These are phyloP conservation scores for Cercospora zeae-maydis DNA, from an alignment of 2,329 filamentous ascomycete species.

Conservation along the genomic window DNA sequence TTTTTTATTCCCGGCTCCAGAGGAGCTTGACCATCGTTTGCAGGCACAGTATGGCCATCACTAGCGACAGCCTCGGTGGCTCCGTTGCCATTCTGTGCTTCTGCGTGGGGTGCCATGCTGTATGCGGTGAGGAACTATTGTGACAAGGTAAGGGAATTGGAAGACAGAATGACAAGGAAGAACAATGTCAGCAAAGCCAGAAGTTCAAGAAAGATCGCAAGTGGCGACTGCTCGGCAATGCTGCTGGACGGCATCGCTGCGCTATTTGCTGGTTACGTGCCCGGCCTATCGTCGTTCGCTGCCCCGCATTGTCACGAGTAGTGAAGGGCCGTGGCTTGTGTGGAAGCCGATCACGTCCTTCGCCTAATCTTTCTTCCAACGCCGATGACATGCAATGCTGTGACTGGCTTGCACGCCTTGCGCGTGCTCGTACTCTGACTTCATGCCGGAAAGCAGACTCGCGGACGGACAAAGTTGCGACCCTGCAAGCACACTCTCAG, in stretches of 20 bases:
- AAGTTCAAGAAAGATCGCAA: not conserved
- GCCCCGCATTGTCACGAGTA: constrained; percentile 5
- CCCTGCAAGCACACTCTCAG: not conserved
- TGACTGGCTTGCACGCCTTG: not conserved
- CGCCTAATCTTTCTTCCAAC: not conserved
- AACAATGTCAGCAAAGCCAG: not conserved
- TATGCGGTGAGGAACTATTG: not conserved
- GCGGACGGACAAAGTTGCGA: not conserved
- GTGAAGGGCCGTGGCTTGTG: not conserved
- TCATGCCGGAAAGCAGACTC: not conserved
- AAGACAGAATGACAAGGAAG: not conserved
- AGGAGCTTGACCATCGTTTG: constrained; percentile 32
- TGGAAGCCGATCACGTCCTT: not conserved
- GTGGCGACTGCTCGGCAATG: constrained; percentile 10
- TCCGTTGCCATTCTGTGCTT: constrained; percentile 19
- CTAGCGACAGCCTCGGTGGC: constrained; percentile 14
- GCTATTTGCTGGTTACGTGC: not conserved
- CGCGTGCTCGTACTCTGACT: not conserved
- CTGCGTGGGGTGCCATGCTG: constrained; percentile 36
- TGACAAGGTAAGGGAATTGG: not conserved
- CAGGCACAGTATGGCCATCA: constrained; percentile 30
- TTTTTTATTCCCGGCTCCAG: constrained; percentile 36
- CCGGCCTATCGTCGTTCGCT: constrained; percentile 4
- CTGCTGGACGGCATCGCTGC: not conserved
- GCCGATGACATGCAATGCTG: not conserved